Evolutionary conservation across 1,139 yeast species (phyloP).

Genomic region (Kurtzmaniella quercitrusa): DNA sequence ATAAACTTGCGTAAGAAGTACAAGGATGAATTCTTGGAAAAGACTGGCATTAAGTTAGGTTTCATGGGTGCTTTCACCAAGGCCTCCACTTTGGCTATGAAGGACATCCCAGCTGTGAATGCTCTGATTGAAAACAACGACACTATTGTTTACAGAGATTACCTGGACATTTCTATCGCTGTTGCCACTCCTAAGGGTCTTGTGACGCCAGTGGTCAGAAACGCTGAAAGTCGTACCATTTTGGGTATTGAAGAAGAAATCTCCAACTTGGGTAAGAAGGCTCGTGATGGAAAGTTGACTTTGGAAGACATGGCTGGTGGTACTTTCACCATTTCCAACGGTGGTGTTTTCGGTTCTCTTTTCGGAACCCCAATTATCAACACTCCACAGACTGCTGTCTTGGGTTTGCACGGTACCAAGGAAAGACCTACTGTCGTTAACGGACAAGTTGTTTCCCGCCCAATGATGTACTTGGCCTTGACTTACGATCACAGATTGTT

Average conservation of each 20-base stretch:
- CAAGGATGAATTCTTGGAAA: conserved; percentile 94
- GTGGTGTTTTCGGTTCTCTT: conserved; percentile 97
- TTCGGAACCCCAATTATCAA: conserved; percentile 98
- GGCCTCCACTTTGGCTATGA: conserved; percentile 90
- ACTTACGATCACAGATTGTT: conserved; percentile 97
- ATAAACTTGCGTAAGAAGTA: conserved; percentile 94
- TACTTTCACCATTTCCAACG: conserved; percentile 97
- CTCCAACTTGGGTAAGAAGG: conserved; percentile 77
- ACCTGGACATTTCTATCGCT: conserved; percentile 92
- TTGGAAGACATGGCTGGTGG: conserved; percentile 99
- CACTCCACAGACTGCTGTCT: conserved; percentile 96
- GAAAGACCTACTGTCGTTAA: conserved; percentile 96
- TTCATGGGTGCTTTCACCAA: conserved; percentile 98
- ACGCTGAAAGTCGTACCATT: conserved; percentile 87
- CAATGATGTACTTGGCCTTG: conserved; percentile 99
- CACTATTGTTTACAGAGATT: conserved; percentile 94
- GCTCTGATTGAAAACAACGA: conserved; percentile 92
- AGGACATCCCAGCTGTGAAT: conserved; percentile 92
- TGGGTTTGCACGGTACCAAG: conserved; percentile 96
- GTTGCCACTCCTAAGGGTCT: conserved; percentile 99
- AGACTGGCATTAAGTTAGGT: conserved; percentile 92
- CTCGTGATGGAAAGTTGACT: conserved; percentile 95
- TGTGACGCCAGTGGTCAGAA: conserved; percentile 97
- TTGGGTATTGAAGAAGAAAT: conserved; percentile 91
- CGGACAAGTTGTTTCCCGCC: conserved; percentile 95